A percentile compares a stretch with the other conserved stretches of the same genome.
Evolutionary conservation across 2,329 filamentous ascomycete species (phyloP).

Genomic region (Fonsecaea pedrosoi): DNA sequence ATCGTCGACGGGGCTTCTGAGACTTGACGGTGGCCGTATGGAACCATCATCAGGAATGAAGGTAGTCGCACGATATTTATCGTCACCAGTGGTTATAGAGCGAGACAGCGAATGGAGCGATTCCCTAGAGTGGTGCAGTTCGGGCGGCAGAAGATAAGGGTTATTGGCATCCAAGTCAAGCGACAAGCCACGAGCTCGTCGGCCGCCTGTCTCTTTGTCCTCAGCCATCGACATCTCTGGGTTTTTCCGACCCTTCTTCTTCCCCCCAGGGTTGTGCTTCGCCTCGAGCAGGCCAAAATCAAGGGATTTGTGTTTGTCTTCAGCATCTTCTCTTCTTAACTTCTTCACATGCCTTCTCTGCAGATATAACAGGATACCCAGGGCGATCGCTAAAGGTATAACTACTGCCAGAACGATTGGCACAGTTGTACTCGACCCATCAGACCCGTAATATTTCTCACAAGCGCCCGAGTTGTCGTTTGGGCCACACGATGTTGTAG

Average conservation of each 20-base stretch:
- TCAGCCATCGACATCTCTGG: slow-evolving; percentile 67
- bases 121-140: slow-evolving; percentile 77
- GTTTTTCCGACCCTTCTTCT: slow-evolving; percentile 50
- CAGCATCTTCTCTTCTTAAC: slow-evolving; percentile 75
- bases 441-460: slow-evolving; percentile 27
- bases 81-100: slow-evolving; percentile 74
- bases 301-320: slow-evolving; percentile 86
- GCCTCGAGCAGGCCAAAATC: slow-evolving; percentile 82
- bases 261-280: slow-evolving; percentile 41
- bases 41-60: slow-evolving; percentile 61
- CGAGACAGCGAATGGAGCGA: slow-evolving; percentile 86
- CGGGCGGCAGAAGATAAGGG: slow-evolving; percentile 92
- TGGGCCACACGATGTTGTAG: slow-evolving; percentile 27
- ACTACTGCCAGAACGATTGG: slow-evolving; percentile 72
- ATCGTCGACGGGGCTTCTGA: slow-evolving; percentile 53
- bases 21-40: slow-evolving; percentile 47
- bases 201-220: slow-evolving; percentile 43
- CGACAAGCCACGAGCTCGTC: slow-evolving; percentile 59
- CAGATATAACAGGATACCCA: slow-evolving; percentile 73
- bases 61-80: slow-evolving; percentile 75
- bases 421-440: slow-evolving; percentile 61
- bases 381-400: slow-evolving; percentile 75
- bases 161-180: slow-evolving; percentile 74
- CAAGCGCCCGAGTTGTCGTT: slow-evolving; percentile 32
- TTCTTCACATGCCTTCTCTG: slow-evolving; percentile 79